These are phyloP conservation scores for Theileria orientalis DNA, from an alignment of 169 alveolate genomes.

Conservation along the genomic window DNA sequence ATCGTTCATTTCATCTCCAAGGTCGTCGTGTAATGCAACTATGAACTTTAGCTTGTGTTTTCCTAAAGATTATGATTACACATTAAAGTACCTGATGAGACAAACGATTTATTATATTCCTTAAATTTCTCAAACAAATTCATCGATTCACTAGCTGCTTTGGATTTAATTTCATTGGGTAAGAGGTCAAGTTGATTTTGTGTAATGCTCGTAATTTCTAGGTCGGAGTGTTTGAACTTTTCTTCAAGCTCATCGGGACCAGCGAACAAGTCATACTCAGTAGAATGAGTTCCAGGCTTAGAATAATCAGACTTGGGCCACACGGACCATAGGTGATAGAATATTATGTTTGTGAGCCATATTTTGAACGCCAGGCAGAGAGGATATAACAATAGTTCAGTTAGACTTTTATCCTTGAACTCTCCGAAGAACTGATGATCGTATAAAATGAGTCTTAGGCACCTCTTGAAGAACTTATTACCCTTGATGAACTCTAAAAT, in stretches of 20 bases:
- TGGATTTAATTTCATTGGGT: constrained; percentile 32
- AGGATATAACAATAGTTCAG: constrained; percentile 34
- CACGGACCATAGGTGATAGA: constrained; percentile 48
- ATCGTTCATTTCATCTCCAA: constrained; percentile 40
- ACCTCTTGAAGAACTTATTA: constrained; percentile 8
- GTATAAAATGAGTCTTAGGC: constrained; percentile 18
- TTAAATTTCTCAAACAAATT: constrained; percentile 12
- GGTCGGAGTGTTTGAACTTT: constrained; percentile 19
- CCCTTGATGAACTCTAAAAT: constrained; percentile 33
- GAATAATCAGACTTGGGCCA: constrained; percentile 51
- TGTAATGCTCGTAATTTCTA: constrained; percentile 25
- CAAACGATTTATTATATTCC: constrained; percentile 8
- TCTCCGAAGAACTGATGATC: constrained; percentile 26
- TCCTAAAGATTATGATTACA: constrained; percentile 10
- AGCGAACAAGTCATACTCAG: constrained; percentile 14
- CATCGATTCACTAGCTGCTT: constrained; percentile 41
- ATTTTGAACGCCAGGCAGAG: constrained; percentile 22
- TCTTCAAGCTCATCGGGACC: constrained; percentile 22
- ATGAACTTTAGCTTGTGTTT: constrained; percentile 23
- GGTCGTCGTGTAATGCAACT: constrained; percentile 23
- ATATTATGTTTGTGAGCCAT: constrained; percentile 28
- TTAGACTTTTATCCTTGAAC: constrained; percentile 17
- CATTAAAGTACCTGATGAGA: neutral
- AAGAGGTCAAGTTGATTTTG: constrained; percentile 55
- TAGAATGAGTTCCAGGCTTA: neutral